Evolutionary conservation across 441 rosid species (phyloP), one percentile per base, ranked within the genome.

Genomic region (Dalechampia spathulata): DNA sequence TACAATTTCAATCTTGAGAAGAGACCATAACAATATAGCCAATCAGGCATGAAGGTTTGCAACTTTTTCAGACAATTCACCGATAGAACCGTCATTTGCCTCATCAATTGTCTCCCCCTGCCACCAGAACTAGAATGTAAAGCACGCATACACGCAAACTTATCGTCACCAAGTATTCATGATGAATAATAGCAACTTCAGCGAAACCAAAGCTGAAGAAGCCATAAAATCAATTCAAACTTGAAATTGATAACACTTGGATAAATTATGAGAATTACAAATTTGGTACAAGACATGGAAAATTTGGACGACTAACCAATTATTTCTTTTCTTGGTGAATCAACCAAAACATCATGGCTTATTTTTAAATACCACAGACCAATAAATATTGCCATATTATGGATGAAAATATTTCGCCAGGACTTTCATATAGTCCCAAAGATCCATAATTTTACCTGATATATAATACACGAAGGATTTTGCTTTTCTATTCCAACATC

Each of bases 31-130:
- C 19, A 5, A 30, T n/a, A 20, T 45, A 42, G 21, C 19, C 42
- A 32, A 59, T 72, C 75, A 72, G 10, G 77, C 60, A 63, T 66
- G 74, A 60, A 91, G 78, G 41, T 73, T 55, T 17, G 78, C 86
- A 58, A 91, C 70, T 78, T 67, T 80, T 23, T 65, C 74, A 43
- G 87, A 49, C 76, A 88, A 66, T 23, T 66, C 83, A 1, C 73
- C 76, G 1, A 69, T 73, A 19, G 52, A 65, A 63, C 80, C 95
- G 8, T 78, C 82, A 9, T 37, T 51, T 7, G 17, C 78, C 72
- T 84, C 95, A 26, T 65, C 47, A 45, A 85, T 78, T 7, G 78
- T 64, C 34, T 78, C 77, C 55, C 67, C 93, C 72, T 68, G 65
- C 71, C 44, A 77, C 2, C 32, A 39, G 21, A 41, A 23, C 43